Conservation (phyloP, 768 basidiomycete species). For the Sarcodon aspratus region DNA sequence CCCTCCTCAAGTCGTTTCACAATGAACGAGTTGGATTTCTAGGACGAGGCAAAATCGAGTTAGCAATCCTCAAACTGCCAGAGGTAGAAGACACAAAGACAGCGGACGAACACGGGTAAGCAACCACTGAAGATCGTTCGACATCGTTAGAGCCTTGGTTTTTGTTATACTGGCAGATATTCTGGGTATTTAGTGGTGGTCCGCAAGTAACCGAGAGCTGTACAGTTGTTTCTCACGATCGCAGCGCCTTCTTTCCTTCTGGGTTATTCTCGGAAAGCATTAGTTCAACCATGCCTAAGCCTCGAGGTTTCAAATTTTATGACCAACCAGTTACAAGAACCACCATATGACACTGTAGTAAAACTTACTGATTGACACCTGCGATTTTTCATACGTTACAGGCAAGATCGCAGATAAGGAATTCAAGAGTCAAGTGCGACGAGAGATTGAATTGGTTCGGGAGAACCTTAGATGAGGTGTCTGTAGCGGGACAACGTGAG, state of each 20-base stretch:
- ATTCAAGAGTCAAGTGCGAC: no score
- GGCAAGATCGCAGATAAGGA: slow-evolving; percentile 3
- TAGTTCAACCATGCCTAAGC: slow-evolving; percentile 10
- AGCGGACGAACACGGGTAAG: slow-evolving; percentile 65
- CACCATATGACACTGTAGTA: no score
- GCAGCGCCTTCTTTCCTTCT: background rate
- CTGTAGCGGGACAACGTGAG: no score
- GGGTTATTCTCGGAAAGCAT: no score
- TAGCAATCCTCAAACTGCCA: background rate
- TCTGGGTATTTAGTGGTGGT: slow-evolving; percentile 12
- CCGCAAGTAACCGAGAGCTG: slow-evolving; percentile 14
- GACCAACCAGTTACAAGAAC: background rate
- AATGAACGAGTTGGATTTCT: slow-evolving; percentile 81
- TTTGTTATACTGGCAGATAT: slow-evolving; percentile 11
- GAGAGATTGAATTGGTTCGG: no score
- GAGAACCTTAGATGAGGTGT: background rate
- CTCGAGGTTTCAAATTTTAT: background rate
- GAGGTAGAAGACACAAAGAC: background rate
- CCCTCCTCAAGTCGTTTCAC: slow-evolving; percentile 70
- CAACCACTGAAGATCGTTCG: slow-evolving; percentile 88
- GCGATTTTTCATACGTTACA: background rate
- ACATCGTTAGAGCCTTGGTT: slow-evolving; percentile 44
- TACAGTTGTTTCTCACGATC: slow-evolving; percentile 9
- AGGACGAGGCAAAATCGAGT: slow-evolving; percentile 1
- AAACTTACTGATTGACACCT: no score